A percentile compares a stretch with the other conserved stretches of the same genome.
These are phyloP conservation scores for Fusarium pseudograminearum DNA, from an alignment of 2,329 filamentous ascomycete species.

Conservation along the genomic window DNA sequence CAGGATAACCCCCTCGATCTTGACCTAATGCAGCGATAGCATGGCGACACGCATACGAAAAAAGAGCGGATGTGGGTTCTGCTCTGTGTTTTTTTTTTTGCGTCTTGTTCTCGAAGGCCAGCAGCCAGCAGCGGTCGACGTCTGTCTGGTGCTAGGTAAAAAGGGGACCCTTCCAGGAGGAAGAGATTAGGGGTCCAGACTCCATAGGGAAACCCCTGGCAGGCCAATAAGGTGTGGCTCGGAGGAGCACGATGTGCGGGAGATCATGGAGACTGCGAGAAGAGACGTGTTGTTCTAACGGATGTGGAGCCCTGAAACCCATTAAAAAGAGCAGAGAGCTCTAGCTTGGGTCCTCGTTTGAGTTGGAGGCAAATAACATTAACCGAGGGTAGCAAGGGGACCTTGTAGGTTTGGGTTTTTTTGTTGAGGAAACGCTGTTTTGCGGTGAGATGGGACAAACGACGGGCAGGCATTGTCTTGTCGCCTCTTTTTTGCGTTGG, in stretches of 20 bases:
- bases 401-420: conserved; percentile 18
- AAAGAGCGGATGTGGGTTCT: conserved; percentile 7
- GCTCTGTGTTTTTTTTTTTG: background rate
- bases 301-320: conserved; percentile 18
- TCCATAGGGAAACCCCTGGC: conserved; percentile 6
- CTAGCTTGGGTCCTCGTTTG: conserved; percentile 2
- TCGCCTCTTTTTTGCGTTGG: background rate
- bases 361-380: conserved; percentile 19
- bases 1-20: conserved; percentile 23
- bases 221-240: conserved; percentile 35
- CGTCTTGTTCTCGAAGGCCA: background rate
- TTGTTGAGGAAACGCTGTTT: conserved; percentile 21
- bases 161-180: conserved; percentile 15
- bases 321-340: conserved; percentile 11
- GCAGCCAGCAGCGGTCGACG: background rate
- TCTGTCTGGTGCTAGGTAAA: background rate
- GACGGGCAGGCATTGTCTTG: background rate
- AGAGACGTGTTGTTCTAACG: conserved; percentile 28
- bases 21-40: conserved; percentile 44
- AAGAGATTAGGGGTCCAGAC: conserved; percentile 45
- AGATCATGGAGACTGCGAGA: conserved; percentile 38
- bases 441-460: conserved; percentile 17
- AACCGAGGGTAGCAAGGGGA: conserved; percentile 24
- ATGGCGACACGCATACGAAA: conserved; percentile 17
- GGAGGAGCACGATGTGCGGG: conserved; percentile 40